Evolutionary conservation across 148 eudicot genomes (phyloP), one percentile per base, ranked within the genome.

Genomic region (Heliamphora exappendiculata): DNA sequence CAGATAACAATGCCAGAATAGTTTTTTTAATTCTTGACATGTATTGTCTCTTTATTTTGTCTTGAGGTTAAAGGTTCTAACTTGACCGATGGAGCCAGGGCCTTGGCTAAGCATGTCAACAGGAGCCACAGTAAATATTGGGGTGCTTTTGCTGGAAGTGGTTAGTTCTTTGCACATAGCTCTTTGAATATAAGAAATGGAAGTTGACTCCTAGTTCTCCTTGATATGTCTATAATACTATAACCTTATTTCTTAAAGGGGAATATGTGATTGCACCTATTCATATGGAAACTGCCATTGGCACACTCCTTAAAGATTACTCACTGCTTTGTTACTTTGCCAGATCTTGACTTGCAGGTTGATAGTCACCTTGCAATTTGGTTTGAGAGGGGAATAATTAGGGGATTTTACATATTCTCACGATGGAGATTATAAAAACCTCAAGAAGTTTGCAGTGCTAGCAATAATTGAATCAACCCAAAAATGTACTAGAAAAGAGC

Each of bases 61-160:
- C 77, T 88, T 42, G 81, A 93, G 98, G 91, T 86, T 76, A 87
- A 87, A 87, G 88, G 93, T 78, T 86, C 89, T 68, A 81, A 81
- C 65, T 82, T 93, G 88, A 91, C 89, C 74, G 89, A 82, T 63
- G 98, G 98, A 77, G 94, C 98, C 20, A 87, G 98, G 80, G 94
- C 98, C 76, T 85, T 93, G 84, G 85, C 91, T 72, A 93, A 93
- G 83, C 98, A 93, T 73, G 86, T 89, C 71, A 77, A 79, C 60
- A 80, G 98, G 77, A 85, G 94, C 86, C 83, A 89, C 67, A 78
- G 80, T 49, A 78, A 75, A 62, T 90, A 81, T 69, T 93, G 98
- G 98, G 98, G 93, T 36, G 31, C 75, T 68, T 82, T 87, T 26
- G 76, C 45, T 76, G 97, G 98, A 78, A 86, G 82, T 77, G 93